Conservation (phyloP, 2,329 filamentous ascomycete species). For the Botrytis aclada region DNA sequence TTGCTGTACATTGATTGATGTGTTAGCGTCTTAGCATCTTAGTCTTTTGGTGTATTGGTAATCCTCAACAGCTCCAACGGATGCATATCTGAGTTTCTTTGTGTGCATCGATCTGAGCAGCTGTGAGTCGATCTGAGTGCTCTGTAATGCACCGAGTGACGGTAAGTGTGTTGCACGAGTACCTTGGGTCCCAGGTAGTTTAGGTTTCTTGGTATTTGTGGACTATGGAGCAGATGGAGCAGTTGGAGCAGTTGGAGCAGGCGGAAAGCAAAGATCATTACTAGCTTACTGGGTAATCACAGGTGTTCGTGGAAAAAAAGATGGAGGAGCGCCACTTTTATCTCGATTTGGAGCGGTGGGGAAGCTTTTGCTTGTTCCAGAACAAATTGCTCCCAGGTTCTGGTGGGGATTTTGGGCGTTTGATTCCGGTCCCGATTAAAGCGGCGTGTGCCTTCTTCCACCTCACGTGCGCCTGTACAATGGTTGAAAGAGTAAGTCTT, state of each 20-base stretch:
- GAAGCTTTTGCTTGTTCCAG: background rate
- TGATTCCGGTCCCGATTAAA: background rate
- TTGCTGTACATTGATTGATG: background rate
- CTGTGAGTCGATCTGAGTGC: background rate
- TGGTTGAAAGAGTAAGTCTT: too few relatives aligned
- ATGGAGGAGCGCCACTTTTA: background rate
- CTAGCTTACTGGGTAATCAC: background rate
- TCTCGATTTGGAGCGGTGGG: too few relatives aligned
- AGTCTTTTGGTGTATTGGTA: background rate
- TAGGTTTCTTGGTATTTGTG: too few relatives aligned
- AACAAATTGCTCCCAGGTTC: background rate
- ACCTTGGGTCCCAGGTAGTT: background rate
- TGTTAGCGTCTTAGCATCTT: background rate
- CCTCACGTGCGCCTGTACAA: background rate
- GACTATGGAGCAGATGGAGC: too few relatives aligned
- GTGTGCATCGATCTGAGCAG: background rate
- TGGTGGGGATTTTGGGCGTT: background rate
- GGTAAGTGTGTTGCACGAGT: background rate
- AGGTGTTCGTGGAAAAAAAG: background rate
- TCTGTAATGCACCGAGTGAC: background rate
- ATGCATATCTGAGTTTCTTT: too few relatives aligned
- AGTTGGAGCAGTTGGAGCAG: background rate
- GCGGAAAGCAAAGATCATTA: background rate
- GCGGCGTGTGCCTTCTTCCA: background rate
- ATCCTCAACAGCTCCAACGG: background rate